Base-by-base conservation (phyloP, 176 grass and related monocot species). In the Tuctoria greenei region DNA sequence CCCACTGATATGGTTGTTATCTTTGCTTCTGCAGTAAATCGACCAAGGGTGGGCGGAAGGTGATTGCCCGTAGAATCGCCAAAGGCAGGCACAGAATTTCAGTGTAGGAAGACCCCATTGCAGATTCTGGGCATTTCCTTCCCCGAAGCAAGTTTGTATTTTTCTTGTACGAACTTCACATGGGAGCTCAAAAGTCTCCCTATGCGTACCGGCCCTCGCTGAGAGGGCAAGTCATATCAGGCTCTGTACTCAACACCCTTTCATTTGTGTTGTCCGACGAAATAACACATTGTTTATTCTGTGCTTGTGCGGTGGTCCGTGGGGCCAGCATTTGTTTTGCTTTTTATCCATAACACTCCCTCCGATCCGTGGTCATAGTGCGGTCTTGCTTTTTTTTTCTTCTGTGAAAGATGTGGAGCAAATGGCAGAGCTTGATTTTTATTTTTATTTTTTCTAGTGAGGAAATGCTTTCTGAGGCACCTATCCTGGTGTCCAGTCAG, bases 81-180 rank as follows among this genome's bases (percentile, higher is more conserved):
- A 92, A 96, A 88, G 93, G 90, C 61, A 84, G 93, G 26, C 80
- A 91, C 66, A 88, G 87, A 79, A 86, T 96, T 68, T 81, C 90
- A 56, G 90, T 92, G 67, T 92, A 88, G 75, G 26, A 7, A 39
- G 28, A 11, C 15, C n/a, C 6, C 9, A 0, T 85, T 6, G 7
- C 57, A 16, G 56, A 0, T 36, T n/a, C 64, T 51, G 12, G 31
- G 45, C 17, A 49, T 64, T 40, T 79, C 61, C 6, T 15, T 14
- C 40, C n/a, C n/a, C n/a, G 31, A 57, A 24, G 10, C 75, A 75
- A 28, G 49, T 79, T 88, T 10, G 16, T 61, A 64, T 27, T 8
- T 11, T 58, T 54, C 9, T 21, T 54, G 51, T 73, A 45, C 63
- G 75, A 61, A 54, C 43, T 43, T 57, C 51, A 41, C 5, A 51